phyloP scores from a whole-genome alignment of 441 rosid species.

The Breynia disticha region DNA sequence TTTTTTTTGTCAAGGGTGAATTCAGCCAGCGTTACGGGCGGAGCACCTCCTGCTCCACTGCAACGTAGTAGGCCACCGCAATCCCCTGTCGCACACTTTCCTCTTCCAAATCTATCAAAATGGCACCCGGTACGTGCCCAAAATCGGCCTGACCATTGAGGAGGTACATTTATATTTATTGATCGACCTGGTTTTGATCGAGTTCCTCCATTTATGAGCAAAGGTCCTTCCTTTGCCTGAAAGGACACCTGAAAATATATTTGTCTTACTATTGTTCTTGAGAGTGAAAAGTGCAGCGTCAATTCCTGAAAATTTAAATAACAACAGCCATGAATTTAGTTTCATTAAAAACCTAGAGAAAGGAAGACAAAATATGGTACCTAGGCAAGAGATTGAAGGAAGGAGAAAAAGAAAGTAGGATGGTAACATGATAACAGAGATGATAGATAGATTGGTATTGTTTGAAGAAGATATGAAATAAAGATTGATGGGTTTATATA shows the following conservation, averaged over 20 bases:
- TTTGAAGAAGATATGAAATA: no score
- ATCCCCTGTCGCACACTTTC: slow-evolving; percentile 72
- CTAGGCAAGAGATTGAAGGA: no score
- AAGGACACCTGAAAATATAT: slow-evolving; percentile 76
- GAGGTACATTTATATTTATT: slow-evolving; percentile 35
- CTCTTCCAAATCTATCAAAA: slow-evolving; percentile 46
- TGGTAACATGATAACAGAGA: no score
- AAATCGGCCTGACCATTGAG: slow-evolving; percentile 88
- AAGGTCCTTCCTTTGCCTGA: slow-evolving; percentile 62
- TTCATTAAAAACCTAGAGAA: no score
- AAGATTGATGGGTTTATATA: no score
- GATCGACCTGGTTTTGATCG: slow-evolving; percentile 38
- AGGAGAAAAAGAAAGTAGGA: no score
- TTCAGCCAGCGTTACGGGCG: slow-evolving; percentile 84
- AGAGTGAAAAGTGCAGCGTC: slow-evolving; percentile 34
- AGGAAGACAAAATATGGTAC: no score
- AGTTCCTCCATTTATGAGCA: slow-evolving; percentile 48
- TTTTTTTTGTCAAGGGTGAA: slow-evolving; percentile 83
- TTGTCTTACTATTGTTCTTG: slow-evolving; percentile 46
- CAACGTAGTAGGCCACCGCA: slow-evolving; percentile 81
- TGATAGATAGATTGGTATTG: no score
- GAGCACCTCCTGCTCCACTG: slow-evolving; percentile 61
- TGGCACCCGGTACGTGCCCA: slow-evolving; percentile 83
- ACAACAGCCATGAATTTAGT: no score
- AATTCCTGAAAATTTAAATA: slow-evolving; percentile 10